Conservation (phyloP, 2,329 filamentous ascomycete genomes). For the Seiridium unicorne region DNA sequence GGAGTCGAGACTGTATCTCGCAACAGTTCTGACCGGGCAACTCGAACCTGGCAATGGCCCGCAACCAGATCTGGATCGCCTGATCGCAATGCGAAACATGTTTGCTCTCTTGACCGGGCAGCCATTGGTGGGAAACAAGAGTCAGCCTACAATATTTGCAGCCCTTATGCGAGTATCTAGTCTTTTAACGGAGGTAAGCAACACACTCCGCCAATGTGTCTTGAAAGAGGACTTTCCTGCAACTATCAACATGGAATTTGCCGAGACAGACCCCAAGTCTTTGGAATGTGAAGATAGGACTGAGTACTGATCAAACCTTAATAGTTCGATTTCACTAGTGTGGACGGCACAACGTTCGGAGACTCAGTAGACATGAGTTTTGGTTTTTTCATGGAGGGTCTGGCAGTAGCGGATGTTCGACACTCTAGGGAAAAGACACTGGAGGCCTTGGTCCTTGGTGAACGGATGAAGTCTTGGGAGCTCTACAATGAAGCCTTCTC, state of each 20-base stretch:
- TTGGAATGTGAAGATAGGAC: not conserved
- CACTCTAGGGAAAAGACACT: slow-evolving; percentile 84
- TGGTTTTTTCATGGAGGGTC: slow-evolving; percentile 72
- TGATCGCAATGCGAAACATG: slow-evolving; percentile 61
- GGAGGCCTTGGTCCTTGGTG: slow-evolving; percentile 84
- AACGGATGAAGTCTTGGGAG: slow-evolving; percentile 76
- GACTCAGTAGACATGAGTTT: slow-evolving; percentile 64
- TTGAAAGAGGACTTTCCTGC: no score
- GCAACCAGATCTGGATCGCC: slow-evolving; percentile 47
- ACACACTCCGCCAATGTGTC: no score
- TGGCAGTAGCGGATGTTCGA: slow-evolving; percentile 75
- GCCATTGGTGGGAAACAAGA: slow-evolving; percentile 58
- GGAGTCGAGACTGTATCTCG: slow-evolving; percentile 54
- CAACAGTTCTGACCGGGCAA: slow-evolving; percentile 37
- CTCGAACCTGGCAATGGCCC: slow-evolving; percentile 29
- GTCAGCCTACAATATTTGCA: slow-evolving; percentile 49
- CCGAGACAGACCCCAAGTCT: no score
- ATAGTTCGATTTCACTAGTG: slow-evolving; percentile 52
- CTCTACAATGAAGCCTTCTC: slow-evolving; percentile 91
- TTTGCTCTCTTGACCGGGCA: slow-evolving; percentile 66
- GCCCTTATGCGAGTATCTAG: slow-evolving; percentile 53
- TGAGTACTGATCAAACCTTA: not conserved
- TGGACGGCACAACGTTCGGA: slow-evolving; percentile 59
- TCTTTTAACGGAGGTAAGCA: slow-evolving; percentile 43
- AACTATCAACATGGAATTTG: no score